Base-by-base conservation (phyloP, 257 asterid species). In the Primulina eburnea region DNA sequence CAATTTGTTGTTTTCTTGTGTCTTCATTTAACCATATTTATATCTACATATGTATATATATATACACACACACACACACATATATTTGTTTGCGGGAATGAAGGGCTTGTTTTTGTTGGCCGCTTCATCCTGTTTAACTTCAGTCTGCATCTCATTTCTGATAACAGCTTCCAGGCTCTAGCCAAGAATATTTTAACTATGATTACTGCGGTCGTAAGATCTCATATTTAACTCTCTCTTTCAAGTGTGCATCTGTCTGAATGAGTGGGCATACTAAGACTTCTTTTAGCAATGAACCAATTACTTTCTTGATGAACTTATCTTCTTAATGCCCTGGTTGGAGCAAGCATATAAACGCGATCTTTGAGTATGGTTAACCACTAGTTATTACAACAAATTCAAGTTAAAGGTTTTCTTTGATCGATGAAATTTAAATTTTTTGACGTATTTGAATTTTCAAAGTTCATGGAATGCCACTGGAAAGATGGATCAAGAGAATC, bases 21-120 rank as follows among this genome's bases (percentile, higher is more conserved):
- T 21, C 24, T 21, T 21, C 24, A 0, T 21, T 21, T 21, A 21
- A 21, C 24, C 24, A 21, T 21, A 21, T 21, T 21, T 21, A 21
- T 21, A 21, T 21, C 0, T 21, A 21, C 0, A 21, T 21, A 21
- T 21, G n/a, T n/a, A n/a, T n/a, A n/a, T n/a, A n/a, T n/a, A n/a
- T n/a, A n/a, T n/a, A n/a, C n/a, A n/a, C n/a, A n/a, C n/a, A n/a
- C n/a, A n/a, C n/a, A n/a, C n/a, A n/a, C n/a, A n/a, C n/a, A n/a
- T n/a, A n/a, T n/a, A n/a, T 59, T 14, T 63, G 18, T 10, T 67
- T 4, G 4, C 14, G 60, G 73, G 79, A 55, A 40, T 55, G 33
- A 34, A 60, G 47, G 82, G 73, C 65, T 72, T 62, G 16, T 76
- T 60, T 75, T 76, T 74, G 50, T 74, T 53, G 74, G 60, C 70